Conservation (phyloP, 805 yeast species). For the Metschnikowia lochheadii region DNA sequence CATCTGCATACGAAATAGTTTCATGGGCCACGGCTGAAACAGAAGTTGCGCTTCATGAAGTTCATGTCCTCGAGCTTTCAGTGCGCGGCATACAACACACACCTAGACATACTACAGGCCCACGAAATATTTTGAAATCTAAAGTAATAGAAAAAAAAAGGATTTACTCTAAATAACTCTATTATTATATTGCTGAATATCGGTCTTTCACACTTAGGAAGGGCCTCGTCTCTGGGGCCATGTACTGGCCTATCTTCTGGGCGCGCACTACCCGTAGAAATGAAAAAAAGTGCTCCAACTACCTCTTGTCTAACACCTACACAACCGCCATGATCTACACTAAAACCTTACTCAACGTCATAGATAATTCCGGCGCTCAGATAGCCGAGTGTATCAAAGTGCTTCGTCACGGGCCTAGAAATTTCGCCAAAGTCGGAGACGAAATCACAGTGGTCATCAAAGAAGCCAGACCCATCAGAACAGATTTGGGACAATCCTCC, state of each 20-base stretch:
- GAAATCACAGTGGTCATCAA: conserved; percentile 91
- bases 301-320: background rate
- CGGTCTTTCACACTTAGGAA: background rate
- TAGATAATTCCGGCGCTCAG: conserved; percentile 94
- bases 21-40: background rate
- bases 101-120: background rate
- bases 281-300: background rate
- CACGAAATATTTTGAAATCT: background rate
- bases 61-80: background rate
- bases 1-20: conserved; percentile 1
- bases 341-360: conserved; percentile 82
- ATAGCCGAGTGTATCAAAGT: conserved; percentile 95
- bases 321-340: conserved; percentile 67
- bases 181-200: background rate
- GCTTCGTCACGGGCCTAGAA: conserved; percentile 79
- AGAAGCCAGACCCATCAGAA: conserved; percentile 75
- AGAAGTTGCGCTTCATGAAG: background rate
- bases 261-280: conserved; percentile 3
- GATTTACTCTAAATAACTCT: too few species aligned
- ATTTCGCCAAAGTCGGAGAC: conserved; percentile 84
- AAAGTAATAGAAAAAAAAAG: too few species aligned
- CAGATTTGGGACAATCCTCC: conserved; percentile 68
- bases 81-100: background rate
- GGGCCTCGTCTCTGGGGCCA: background rate
- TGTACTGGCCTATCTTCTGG: background rate